Evolutionary conservation across 2,329 filamentous ascomycete genomes (phyloP), one percentile per base, ranked within the genome.

Genomic region (Rutstroemia sp.): DNA sequence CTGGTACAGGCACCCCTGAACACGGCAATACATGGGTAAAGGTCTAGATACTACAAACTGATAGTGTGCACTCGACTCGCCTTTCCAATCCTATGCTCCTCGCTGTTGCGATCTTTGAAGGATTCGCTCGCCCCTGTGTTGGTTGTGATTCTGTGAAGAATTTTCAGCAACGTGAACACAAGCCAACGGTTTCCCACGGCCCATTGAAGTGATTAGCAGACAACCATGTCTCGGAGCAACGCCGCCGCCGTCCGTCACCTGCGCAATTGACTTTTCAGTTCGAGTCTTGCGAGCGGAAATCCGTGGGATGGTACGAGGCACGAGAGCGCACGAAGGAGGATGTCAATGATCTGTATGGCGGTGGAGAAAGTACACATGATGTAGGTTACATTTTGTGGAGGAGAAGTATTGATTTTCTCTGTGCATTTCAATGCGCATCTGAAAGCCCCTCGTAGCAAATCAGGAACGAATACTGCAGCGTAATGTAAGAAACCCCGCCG

Each of bases 311-410:
- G 30, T 34, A 30, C 19, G 51, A 38, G 39, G 30, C 17, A 49
- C 34, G 17, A 54, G 36, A 39, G 14, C 16, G 19, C 17, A 12
- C 17, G 4, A 44, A 44, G 10, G 40, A 17, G 40, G 40, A 44
- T 21, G 40, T 44, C 40, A 44, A 44, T 14, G 40, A 48, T 17
- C 38, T 55, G 52, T 50, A 55, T 23, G 4, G 36, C 27, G 30
- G 52, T 49, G 52, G 53, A 50, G 39, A 50, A 36, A 42, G 46
- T 19, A 51, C 53, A 19, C 53, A 55, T 55, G 53, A 55, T 55
- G 38, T 55, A 44, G 25, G 36, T 40, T 55, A 49, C 52, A 50
- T 55, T 45, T 55, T 45, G 38, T 51, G 38, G 46, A 55, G 38
- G 48, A 42, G 46, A 44, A 44, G 17, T 42, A 55, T 51, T 55